Evolutionary conservation across 148 eudicot species (phyloP).

Genomic region (Cornus suecica): DNA sequence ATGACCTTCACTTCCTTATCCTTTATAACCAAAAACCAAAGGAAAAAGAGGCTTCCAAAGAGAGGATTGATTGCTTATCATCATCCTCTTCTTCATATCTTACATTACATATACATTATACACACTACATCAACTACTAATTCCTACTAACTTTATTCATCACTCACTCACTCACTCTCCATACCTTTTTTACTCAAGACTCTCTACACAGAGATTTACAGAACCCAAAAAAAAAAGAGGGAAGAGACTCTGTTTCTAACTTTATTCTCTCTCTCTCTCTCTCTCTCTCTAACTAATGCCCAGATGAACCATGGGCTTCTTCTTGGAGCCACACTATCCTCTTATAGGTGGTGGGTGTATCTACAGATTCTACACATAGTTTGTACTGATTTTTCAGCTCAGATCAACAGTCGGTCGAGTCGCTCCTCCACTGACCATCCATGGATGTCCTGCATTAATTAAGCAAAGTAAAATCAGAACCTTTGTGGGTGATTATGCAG

Average conservation of each 20-base stretch:
- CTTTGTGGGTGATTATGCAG: background rate
- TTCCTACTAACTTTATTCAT: too few species aligned
- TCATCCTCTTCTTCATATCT: too few species aligned
- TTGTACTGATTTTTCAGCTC: slow-evolving; percentile 10
- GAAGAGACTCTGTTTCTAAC: background rate
- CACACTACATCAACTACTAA: too few species aligned
- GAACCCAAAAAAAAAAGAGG: background rate
- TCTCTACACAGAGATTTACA: background rate
- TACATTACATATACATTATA: too few species aligned
- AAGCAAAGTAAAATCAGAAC: background rate
- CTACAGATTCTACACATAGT: background rate
- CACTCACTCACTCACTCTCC: background rate
- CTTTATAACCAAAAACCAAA: too few species aligned
- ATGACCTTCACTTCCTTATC: too few species aligned
- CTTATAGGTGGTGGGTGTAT: background rate
- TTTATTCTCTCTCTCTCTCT: background rate
- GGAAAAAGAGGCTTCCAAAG: too few species aligned
- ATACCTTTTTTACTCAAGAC: background rate
- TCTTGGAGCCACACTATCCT: too few species aligned
- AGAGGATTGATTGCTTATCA: too few species aligned
- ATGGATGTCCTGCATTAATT: slow-evolving; percentile 65
- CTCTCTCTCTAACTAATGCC: too few species aligned
- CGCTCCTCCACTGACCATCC: slow-evolving; percentile 67
- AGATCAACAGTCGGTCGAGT: slow-evolving; percentile 24
- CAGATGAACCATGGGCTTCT: background rate